Evolutionary conservation across 106 monocot genomes (phyloP), one percentile per base, ranked within the genome.

Genomic region (Allium sativum): DNA sequence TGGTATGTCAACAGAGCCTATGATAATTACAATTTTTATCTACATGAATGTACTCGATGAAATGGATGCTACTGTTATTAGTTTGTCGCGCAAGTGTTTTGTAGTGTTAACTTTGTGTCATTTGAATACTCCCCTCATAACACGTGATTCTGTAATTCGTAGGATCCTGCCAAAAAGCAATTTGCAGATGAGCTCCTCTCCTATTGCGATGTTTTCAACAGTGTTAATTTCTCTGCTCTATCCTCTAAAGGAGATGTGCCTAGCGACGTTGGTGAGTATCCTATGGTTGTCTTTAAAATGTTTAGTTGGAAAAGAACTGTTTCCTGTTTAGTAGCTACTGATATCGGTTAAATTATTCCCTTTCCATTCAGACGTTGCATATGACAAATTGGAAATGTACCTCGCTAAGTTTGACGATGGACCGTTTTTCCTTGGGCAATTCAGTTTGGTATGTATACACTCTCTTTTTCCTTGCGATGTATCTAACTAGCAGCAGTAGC

Each of bases 381-480:
- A 73, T 48, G 80, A 93, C 48, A 85, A 85, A 53, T 18, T 93
- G 57, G 93, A 93, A 65, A 71, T 67, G 40, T 66, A 69, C 14
- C 76, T 93, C 20, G 70, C 71, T 13, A 85, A 85, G 52, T 88
- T 80, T 76, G 73, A 75, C 66, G 83, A 93, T 72, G 93, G 93
- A 1, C 88, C 85, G 13, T 93, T 93, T 57, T 93, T 93, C 68
- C 78, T 88, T 52, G 93, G 93, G 10, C 75, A 88, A 18, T 93
- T 93, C 56, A 93, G 93, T 69, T 40, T 82, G 71, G 93, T 93
- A 72, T 59, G 82, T 8, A 56, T 31, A 2, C 31, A 31, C 31
- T 31, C 5, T 3, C 5, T 31, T 31, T 2, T 31, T 31, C 31
- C 2, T 31, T 2, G 31, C 5, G 31, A 5, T 5, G 5, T 31